These are phyloP conservation scores for Hordeum vulgare DNA, from an alignment of 176 grass and related monocot genomes.

Conservation along the genomic window MorexV3_pseudomolecules_assembly NC_058522.1:308473797-308474296, in stretches of 20 bases:
- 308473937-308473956: background rate
- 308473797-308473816: background rate
- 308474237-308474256: background rate
- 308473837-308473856: background rate
- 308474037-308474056: background rate
- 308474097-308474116: background rate
- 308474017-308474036: background rate
- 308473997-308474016: background rate
- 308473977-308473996: background rate
- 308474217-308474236: background rate
- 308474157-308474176: background rate
- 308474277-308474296: no score
- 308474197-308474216: background rate
- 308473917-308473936: background rate
- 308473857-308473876: background rate
- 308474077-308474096: background rate
- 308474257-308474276: no score
- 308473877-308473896: background rate
- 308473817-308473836: background rate
- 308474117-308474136: background rate
- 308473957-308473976: background rate
- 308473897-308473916: background rate
- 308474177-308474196: background rate
- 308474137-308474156: conserved; percentile 11
- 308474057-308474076: background rate